Percentiles rank a stretch among this genome's conserved stretches.
These are phyloP conservation scores for Suaeda aralocaspica DNA, from an alignment of 148 eudicot genomes.

Conservation along the genomic window DNA sequence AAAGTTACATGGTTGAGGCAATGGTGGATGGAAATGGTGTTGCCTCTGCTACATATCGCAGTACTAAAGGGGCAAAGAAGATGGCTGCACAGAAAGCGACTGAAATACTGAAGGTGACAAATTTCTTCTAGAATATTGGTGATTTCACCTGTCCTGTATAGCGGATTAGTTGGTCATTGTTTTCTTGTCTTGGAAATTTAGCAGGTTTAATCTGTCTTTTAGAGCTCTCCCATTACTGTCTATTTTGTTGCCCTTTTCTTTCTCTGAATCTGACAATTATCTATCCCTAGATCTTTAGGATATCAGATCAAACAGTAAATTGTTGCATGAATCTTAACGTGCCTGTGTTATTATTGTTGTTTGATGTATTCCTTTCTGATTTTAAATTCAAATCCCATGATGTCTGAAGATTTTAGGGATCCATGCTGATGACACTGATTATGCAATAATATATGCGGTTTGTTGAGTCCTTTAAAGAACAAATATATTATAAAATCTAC, in stretches of 20 bases:
- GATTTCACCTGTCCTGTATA: background rate
- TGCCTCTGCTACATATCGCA: slow-evolving; percentile 47
- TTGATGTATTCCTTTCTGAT: background rate
- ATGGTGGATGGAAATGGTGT: slow-evolving; percentile 33
- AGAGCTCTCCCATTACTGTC: background rate
- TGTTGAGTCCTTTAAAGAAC: background rate
- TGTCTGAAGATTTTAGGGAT: too few relatives aligned
- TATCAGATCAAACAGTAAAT: background rate
- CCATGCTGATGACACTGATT: too few relatives aligned
- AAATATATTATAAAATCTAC: background rate
- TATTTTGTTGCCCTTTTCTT: too few relatives aligned
- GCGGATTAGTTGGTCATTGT: background rate
- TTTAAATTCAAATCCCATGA: too few relatives aligned
- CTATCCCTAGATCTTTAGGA: background rate
- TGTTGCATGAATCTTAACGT: background rate
- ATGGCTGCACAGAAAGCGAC: slow-evolving; percentile 48
- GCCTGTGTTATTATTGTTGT: background rate
- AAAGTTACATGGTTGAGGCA: slow-evolving; percentile 41
- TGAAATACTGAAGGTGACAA: slow-evolving; percentile 51
- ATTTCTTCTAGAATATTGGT: background rate
- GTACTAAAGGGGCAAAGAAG: slow-evolving; percentile 52
- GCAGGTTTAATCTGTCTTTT: background rate
- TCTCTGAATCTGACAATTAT: background rate
- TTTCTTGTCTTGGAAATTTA: background rate
- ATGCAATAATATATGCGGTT: background rate